phyloP scores from a whole-genome alignment of 176 grass and related monocot genomes.

The Oryza punctata region DNA sequence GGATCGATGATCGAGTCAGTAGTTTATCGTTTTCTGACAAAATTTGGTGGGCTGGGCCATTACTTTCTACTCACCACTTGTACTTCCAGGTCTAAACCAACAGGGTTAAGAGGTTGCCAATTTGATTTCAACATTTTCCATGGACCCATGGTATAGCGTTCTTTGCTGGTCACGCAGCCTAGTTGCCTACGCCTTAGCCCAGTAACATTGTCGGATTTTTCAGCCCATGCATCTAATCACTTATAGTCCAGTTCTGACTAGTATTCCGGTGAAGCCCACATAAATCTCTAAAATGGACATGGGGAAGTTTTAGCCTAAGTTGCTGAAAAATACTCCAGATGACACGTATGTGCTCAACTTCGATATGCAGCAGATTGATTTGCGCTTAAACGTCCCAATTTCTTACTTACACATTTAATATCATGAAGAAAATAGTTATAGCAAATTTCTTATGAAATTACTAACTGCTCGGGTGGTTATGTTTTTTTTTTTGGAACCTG shows the following conservation, averaged over 20 bases:
- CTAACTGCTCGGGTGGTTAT: too few species aligned
- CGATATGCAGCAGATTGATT: neutral
- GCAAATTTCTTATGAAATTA: neutral
- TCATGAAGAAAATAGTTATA: neutral
- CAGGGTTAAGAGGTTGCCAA: too few species aligned
- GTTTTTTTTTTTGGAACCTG: too few species aligned
- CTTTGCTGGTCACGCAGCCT: neutral
- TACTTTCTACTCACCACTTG: neutral
- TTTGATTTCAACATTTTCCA: neutral
- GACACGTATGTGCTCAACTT: neutral
- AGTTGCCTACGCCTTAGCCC: neutral
- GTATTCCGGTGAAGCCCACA: neutral
- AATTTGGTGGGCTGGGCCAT: neutral
- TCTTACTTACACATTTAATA: neutral
- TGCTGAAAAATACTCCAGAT: neutral
- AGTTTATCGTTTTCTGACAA: neutral
- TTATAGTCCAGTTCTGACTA: neutral
- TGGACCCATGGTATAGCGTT: neutral
- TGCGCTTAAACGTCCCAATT: neutral
- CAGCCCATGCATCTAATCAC: neutral
- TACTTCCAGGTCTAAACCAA: neutral
- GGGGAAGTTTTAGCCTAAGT: neutral
- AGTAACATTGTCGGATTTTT: neutral
- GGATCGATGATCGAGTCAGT: neutral
- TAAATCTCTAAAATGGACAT: neutral